Base-by-base conservation (phyloP, 2,329 filamentous ascomycete species). In the Fonsecaea erecta region DNA sequence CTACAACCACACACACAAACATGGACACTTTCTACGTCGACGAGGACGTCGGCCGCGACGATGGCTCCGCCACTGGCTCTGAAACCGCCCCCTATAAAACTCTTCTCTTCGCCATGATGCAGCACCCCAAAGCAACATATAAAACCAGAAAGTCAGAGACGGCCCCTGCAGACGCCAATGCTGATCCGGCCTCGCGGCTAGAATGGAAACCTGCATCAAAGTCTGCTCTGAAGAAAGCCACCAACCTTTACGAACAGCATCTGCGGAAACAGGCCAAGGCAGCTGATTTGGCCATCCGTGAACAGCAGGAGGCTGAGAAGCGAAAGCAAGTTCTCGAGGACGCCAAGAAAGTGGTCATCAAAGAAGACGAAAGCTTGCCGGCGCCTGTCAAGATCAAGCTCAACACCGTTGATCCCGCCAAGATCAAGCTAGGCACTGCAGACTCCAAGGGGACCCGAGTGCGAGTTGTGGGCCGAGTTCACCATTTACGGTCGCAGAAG, bases 211-310 rank as follows among this genome's bases (percentile, higher is more conserved):
- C 90, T 62, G 90, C 88, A 21, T 89, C 90, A 66, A 96, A 95
- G 82, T 90, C 90, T 66, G 92, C 91, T 24, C 78, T 92, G 75
- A 97, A 96, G 83, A 96, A 96, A 80, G 90, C 90, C 3, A 86
- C 87, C 81, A 88, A 88, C 77, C 87, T 88, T 69, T 87, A 87
- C 70, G 90, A 92, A 71, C 83, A 85, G 69, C 87, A 91, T 78
- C 90, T 92, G 85, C 93, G 92, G 85, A 96, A 96, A 84, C 84
- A 90, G 52, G 86, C 86, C 72, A 93, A 92, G 80, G 90, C 90
- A 77, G 85, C 89, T 71, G 89, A 93, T 75, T 81, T 87, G 69
- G 89, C 88, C 62, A 87, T 89, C 52, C 85, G 88, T 62, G 87
- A 92, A 77, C 87, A 88, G 74, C 88, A 92, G 78, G 88, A 90